A percentile compares a stretch with the other conserved stretches of the same genome.
phyloP scores from a whole-genome alignment of 208 protist genomes.

The Cochliopodium minus region DNA sequence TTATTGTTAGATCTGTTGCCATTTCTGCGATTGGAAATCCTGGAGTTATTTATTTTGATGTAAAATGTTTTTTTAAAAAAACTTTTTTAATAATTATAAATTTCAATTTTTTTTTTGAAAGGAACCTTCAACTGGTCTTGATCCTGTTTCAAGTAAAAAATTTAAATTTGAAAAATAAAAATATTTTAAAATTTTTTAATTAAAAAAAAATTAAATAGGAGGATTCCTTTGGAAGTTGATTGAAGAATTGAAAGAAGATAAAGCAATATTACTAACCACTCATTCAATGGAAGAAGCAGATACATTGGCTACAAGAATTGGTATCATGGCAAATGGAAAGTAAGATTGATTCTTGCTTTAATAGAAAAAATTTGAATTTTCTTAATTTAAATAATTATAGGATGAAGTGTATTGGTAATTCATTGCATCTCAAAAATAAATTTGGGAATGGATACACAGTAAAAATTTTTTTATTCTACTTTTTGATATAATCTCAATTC shows the following conservation, averaged over 20 bases:
- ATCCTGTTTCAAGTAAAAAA: not conserved
- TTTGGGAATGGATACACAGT: conserved; percentile 6
- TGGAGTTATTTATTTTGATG: too few species aligned
- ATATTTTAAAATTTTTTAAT: not conserved
- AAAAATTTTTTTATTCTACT: not conserved
- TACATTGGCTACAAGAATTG: conserved; percentile 66
- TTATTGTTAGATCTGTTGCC: too few species aligned
- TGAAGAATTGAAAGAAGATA: not conserved
- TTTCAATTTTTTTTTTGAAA: conserved; percentile 15
- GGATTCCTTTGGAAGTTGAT: conserved; percentile 4
- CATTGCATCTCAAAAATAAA: not conserved
- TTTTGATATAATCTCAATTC: too few species aligned
- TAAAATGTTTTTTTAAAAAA: not conserved
- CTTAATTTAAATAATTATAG: too few species aligned
- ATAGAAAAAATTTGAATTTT: too few species aligned
- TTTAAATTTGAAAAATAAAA: not conserved
- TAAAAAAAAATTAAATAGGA: not conserved
- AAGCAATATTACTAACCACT: conserved; percentile 30
- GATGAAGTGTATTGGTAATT: conserved; percentile 2
- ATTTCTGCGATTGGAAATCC: too few species aligned
- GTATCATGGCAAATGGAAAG: conserved; percentile 52
- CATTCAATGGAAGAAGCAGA: conserved; percentile 94
- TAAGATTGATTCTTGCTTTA: too few species aligned
- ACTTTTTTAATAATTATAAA: not conserved
- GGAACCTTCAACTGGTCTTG: conserved; percentile 22